Conservation (phyloP, 805 yeast species). For the Candida mattraensis region DNA sequence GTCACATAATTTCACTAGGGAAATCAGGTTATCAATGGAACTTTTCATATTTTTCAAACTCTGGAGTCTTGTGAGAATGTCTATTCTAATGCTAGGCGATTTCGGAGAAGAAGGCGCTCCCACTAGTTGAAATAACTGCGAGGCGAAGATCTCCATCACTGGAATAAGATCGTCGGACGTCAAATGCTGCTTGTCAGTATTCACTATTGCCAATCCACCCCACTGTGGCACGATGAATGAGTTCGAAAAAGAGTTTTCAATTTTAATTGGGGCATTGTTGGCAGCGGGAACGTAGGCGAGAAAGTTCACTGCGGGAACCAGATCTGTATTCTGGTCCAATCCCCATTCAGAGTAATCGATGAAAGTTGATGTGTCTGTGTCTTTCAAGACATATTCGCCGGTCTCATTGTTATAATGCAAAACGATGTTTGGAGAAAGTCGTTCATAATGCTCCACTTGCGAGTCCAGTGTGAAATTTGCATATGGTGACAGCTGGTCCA, state of each 20-base stretch:
- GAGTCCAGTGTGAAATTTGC: constrained; percentile 77
- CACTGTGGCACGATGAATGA: constrained; percentile 84
- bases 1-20: constrained; percentile 66
- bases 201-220: constrained; percentile 71
- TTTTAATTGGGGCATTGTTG: constrained; percentile 46
- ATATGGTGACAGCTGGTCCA: constrained; percentile 49
- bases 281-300: constrained; percentile 62
- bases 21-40: constrained; percentile 67
- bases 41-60: constrained; percentile 57
- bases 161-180: constrained; percentile 49
- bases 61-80: constrained; percentile 60
- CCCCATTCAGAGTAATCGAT: constrained; percentile 88
- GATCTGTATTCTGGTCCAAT: constrained; percentile 44
- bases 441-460: constrained; percentile 71
- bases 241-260: constrained; percentile 47
- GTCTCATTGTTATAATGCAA: constrained; percentile 28
- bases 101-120: constrained; percentile 64
- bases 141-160: constrained; percentile 65
- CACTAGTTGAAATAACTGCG: constrained; percentile 70
- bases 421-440: constrained; percentile 32
- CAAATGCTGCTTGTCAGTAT: constrained; percentile 37
- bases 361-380: constrained; percentile 65
- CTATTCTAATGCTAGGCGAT: constrained; percentile 63
- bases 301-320: constrained; percentile 70
- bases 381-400: constrained; percentile 37